A percentile compares a stretch with the other conserved stretches of the same genome.
These are phyloP conservation scores for Suillus clintonianus DNA, from an alignment of 768 basidiomycete species.

Conservation along the genomic window DNA sequence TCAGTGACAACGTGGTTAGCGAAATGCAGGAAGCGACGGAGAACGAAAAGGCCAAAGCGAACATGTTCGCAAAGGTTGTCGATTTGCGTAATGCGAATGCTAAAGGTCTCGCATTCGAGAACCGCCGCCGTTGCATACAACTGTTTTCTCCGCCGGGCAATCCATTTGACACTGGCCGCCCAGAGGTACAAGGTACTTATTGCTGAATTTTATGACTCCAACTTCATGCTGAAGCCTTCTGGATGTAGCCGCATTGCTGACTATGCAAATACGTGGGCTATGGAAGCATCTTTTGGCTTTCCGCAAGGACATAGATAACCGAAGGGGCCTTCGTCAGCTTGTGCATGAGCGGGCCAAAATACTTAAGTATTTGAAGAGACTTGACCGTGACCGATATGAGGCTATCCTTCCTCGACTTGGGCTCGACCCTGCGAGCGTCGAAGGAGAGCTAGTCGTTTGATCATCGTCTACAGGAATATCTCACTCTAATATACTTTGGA, in stretches of 20 bases:
- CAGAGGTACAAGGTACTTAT: slow-evolving; percentile 88
- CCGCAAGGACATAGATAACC: slow-evolving; percentile 77
- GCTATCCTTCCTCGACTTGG: slow-evolving; percentile 70
- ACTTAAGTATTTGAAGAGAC: slow-evolving; percentile 72
- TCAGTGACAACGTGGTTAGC: slow-evolving; percentile 20
- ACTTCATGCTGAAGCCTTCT: slow-evolving; percentile 4
- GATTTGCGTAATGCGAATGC: slow-evolving; percentile 91
- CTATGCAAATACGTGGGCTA: slow-evolving; percentile 81
- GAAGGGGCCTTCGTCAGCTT: slow-evolving; percentile 71
- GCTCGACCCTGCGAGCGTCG: slow-evolving; percentile 76
- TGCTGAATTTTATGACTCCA: slow-evolving; percentile 6
- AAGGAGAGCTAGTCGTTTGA: slow-evolving; percentile 86
- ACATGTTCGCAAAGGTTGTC: slow-evolving; percentile 63
- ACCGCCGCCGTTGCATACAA: slow-evolving; percentile 73
- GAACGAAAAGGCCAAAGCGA: slow-evolving; percentile 48
- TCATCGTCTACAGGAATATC: not conserved
- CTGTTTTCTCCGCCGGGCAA: slow-evolving; percentile 75
- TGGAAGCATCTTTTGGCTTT: slow-evolving; percentile 71
- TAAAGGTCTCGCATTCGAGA: slow-evolving; percentile 83
- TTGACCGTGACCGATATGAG: slow-evolving; percentile 73
- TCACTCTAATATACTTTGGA: not conserved
- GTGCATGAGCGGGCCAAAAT: slow-evolving; percentile 84
- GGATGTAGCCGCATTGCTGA: slow-evolving; percentile 77
- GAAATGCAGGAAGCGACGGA: slow-evolving; percentile 27
- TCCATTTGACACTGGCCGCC: slow-evolving; percentile 74